Conservation (phyloP, 805 yeast species). For the Saccharomyces kudriavzevii region DNA sequence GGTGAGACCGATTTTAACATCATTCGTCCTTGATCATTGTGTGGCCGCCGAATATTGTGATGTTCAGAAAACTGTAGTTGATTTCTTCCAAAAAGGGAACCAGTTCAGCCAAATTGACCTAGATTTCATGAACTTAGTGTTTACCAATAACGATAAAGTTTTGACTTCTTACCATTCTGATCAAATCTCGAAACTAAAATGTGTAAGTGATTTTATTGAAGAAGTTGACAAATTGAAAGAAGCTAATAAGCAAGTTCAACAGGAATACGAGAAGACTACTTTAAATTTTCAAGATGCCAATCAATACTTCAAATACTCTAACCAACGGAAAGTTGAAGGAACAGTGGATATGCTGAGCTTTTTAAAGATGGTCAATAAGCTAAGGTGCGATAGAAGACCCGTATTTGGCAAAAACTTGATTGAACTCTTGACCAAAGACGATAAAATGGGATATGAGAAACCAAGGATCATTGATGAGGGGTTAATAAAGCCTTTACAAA, state of each 20-base stretch:
- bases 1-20: slow-evolving; percentile 88
- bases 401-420: slow-evolving; percentile 57
- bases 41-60: slow-evolving; percentile 44
- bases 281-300: slow-evolving; percentile 35
- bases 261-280: slow-evolving; percentile 13
- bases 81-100: not conserved
- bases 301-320: slow-evolving; percentile 51
- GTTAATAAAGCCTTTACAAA: slow-evolving; percentile 36
- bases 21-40: slow-evolving; percentile 65
- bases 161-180: slow-evolving; percentile 41
- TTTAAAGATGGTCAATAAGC: slow-evolving; percentile 50
- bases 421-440: slow-evolving; percentile 30
- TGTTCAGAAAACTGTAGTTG: slow-evolving; percentile 27
- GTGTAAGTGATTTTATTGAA: slow-evolving; percentile 38
- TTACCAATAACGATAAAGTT: slow-evolving; percentile 38
- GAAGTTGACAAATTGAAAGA: slow-evolving; percentile 39
- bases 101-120: slow-evolving; percentile 35
- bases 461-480: slow-evolving; percentile 21
- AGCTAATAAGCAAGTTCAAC: slow-evolving; percentile 7
- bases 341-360: slow-evolving; percentile 49
- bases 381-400: slow-evolving; percentile 60
- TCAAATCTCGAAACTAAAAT: slow-evolving; percentile 38
- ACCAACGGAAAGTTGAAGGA: slow-evolving; percentile 44
- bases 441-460: slow-evolving; percentile 17
- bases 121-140: slow-evolving; percentile 51